Evolutionary conservation across 164 flowering plant genomes (phyloP), one percentile per base, ranked within the genome.

Genomic region (Magnolia sinica): DNA sequence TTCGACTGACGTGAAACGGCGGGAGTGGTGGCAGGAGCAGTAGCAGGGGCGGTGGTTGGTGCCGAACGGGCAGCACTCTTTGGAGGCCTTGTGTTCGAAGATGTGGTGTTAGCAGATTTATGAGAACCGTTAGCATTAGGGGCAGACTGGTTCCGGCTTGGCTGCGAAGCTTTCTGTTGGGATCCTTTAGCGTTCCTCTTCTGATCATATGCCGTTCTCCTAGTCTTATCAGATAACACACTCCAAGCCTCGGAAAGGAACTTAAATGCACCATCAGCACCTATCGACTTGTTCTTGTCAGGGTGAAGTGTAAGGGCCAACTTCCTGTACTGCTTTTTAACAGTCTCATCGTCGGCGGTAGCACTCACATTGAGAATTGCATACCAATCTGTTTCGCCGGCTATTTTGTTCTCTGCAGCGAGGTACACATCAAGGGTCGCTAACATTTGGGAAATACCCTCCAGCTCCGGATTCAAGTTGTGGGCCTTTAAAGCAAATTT

Each of bases 181-280:
- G 51, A 67, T 8, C 69, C 73, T 73, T 81, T 86, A 16, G 61
- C 31, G 64, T 81, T 85, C 76, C 90, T 88, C 80, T 78, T 92
- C 70, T 84, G 88, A 76, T 96, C 95, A 77, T 91, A 94, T 16
- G 81, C 85, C 7, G 19, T 24, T 86, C 92, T 87, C 86, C 84
- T 90, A 19, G 78, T 29, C 82, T 90, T 90, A 69, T 96, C 99
- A 63, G 96, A 90, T 70, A 96, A 79, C 79, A 91, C 79, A 82
- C 88, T 90, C 99, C 98, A 94, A 9, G 99, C 98, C 81, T 92
- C 91, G 4, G 97, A 90, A 74, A 96, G 75, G 72, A 86, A 74
- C 79, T 92, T 92, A 82, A 94, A 96, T 5, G 99, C 99, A 66
- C 93, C 99, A 64, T 96, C 99, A 19, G 97, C 93, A 64, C 99